phyloP scores from a whole-genome alignment of 495 filamentous ascomycete species.

The Massariosphaeria phaeospora region DNA sequence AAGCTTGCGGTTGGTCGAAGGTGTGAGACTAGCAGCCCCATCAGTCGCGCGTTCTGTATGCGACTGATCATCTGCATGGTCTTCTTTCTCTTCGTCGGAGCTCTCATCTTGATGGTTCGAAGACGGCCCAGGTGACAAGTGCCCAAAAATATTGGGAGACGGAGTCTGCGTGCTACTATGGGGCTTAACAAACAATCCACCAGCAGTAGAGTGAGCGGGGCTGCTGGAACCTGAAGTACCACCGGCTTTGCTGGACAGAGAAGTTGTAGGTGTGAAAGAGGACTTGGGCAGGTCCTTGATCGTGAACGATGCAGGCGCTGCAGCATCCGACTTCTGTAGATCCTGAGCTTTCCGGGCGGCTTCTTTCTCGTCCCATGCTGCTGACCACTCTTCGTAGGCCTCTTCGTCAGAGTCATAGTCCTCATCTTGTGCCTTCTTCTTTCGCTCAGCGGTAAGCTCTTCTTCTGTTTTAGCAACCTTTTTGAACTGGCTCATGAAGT shows the following conservation, averaged over 20 bases:
- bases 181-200: conserved; percentile 11
- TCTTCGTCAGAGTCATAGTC: conserved; percentile 25
- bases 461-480: conserved; percentile 13
- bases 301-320: conserved; percentile 1
- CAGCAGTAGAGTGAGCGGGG: conserved; percentile 13
- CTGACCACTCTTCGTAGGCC: conserved; percentile 16
- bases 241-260: not conserved
- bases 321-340: conserved; percentile 2
- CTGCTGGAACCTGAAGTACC: conserved; percentile 6
- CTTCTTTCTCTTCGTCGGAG: conserved; percentile 11
- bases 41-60: not conserved
- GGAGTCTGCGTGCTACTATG: not conserved
- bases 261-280: not conserved
- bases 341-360: conserved; percentile 13
- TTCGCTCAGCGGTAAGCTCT: conserved; percentile 15
- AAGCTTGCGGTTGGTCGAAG: not conserved
- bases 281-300: not conserved
- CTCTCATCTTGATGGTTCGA: conserved; percentile 17
- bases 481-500: conserved; percentile 13
- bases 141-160: conserved; percentile 22
- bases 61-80: conserved; percentile 6
- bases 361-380: conserved; percentile 7
- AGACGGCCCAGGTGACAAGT: conserved; percentile 15
- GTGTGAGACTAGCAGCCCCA: not conserved
- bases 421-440: conserved; percentile 16